phyloP scores from a whole-genome alignment of 1,284 basidiomycete genomes.

The Stereum hirsutum region DNA sequence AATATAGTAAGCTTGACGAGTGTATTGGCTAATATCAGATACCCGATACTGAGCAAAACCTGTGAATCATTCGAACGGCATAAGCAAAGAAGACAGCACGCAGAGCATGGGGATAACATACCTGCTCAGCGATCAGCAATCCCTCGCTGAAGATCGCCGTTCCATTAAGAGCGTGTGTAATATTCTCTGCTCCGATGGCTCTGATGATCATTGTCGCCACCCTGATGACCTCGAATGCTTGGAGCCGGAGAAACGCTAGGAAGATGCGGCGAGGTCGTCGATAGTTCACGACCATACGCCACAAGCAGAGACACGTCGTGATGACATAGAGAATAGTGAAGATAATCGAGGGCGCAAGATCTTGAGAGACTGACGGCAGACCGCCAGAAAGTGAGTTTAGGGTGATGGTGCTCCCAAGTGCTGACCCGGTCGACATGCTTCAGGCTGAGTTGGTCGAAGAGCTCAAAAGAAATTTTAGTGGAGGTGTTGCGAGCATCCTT shows the following conservation, averaged over 20 bases:
- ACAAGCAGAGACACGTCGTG: neutral
- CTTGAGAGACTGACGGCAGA: slow-evolving; percentile 1
- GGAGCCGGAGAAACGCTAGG: neutral
- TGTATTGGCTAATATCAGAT: neutral
- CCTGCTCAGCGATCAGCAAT: neutral
- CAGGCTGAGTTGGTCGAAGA: too few species aligned
- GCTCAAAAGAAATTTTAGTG: too few species aligned
- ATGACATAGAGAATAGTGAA: neutral
- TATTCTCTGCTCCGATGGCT: neutral
- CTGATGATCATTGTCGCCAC: slow-evolving; percentile 1
- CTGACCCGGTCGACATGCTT: too few species aligned
- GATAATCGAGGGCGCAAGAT: slow-evolving; percentile 1
- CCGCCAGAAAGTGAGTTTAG: neutral
- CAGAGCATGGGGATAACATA: too few species aligned
- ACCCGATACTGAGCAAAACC: slow-evolving; percentile 1
- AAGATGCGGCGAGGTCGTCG: neutral
- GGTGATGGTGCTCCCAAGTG: too few species aligned
- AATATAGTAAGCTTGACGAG: neutral
- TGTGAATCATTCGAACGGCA: too few species aligned
- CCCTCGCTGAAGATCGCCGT: neutral
- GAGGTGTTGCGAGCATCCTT: too few species aligned
- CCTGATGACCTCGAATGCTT: neutral
- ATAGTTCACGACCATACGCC: neutral
- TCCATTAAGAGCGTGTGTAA: neutral
- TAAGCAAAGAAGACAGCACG: too few species aligned